Evolutionary conservation across 768 basidiomycete genomes (phyloP).

Genomic region (Lactarius hatsudake): DNA sequence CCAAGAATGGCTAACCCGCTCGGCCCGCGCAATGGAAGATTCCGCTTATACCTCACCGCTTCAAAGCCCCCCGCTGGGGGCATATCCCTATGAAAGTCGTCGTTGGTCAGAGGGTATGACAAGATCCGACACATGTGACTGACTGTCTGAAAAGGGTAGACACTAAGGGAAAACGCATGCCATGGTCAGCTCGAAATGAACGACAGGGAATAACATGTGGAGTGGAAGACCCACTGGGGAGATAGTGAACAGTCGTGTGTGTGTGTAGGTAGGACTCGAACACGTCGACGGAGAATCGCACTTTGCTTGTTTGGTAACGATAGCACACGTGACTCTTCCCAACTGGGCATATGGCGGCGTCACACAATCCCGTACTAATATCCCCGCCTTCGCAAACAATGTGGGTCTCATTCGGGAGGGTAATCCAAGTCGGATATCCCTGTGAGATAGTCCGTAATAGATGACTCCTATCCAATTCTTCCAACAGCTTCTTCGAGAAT

Average conservation of each 20-base stretch:
- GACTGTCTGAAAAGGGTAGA: slow-evolving; percentile 63
- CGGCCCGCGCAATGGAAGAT: slow-evolving; percentile 86
- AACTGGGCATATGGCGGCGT: slow-evolving; percentile 2
- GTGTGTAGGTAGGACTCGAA: background rate
- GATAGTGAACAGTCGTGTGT: slow-evolving; percentile 7
- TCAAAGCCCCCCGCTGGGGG: slow-evolving; percentile 94
- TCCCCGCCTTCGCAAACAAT: background rate
- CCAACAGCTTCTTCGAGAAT: slow-evolving; percentile 11
- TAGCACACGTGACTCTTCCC: slow-evolving; percentile 19
- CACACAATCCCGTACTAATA: slow-evolving; percentile 3
- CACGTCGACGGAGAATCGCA: background rate
- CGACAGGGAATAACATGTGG: slow-evolving; percentile 1
- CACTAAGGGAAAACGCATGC: slow-evolving; percentile 40
- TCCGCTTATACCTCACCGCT: slow-evolving; percentile 90
- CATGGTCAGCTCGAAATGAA: slow-evolving; percentile 20
- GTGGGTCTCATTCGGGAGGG: background rate
- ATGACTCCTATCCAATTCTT: slow-evolving; percentile 16
- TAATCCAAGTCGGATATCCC: background rate
- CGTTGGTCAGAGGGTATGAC: slow-evolving; percentile 26
- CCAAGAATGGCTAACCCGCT: slow-evolving; percentile 82
- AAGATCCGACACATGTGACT: slow-evolving; percentile 31
- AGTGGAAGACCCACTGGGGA: slow-evolving; percentile 21
- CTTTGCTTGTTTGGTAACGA: background rate
- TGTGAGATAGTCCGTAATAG: slow-evolving; percentile 6
- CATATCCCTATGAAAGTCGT: slow-evolving; percentile 69